Conservation (phyloP, 2,329 filamentous ascomycete genomes). For the Aurifilum marmelostoma region DNA sequence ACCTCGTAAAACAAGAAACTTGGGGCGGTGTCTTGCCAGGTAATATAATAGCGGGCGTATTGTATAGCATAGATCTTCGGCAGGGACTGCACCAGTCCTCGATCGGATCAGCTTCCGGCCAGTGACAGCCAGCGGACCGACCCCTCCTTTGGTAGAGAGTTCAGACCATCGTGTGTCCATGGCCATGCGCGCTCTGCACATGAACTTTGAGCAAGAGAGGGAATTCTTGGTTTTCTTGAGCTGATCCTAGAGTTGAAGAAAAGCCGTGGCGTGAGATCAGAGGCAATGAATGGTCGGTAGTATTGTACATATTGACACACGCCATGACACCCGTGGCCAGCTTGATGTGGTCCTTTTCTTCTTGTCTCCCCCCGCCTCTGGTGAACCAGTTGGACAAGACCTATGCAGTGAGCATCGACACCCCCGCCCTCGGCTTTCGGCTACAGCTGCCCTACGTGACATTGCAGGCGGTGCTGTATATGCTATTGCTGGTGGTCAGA, state of each 20-base stretch:
- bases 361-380: neutral
- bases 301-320: neutral
- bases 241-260: neutral
- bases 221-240: neutral
- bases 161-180: conserved; percentile 7
- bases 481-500: neutral
- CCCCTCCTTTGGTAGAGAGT: neutral
- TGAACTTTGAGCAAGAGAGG: neutral
- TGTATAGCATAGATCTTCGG: conserved; percentile 31
- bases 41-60: neutral
- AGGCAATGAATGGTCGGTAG: conserved; percentile 7
- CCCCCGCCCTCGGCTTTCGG: conserved; percentile 20
- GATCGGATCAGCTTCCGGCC: conserved; percentile 8
- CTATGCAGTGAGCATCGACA: conserved; percentile 3
- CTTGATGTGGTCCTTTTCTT: neutral
- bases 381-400: neutral
- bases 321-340: neutral
- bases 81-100: conserved; percentile 39
- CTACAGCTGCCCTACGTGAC: conserved; percentile 16
- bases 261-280: neutral
- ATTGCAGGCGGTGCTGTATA: conserved; percentile 20
- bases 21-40: neutral
- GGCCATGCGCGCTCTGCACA: neutral
- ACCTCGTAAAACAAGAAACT: conserved; percentile 1
- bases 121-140: neutral